These are phyloP conservation scores for Borovskyia barvae DNA, from an alignment of 208 protist genomes.

Conservation along the genomic window DNA sequence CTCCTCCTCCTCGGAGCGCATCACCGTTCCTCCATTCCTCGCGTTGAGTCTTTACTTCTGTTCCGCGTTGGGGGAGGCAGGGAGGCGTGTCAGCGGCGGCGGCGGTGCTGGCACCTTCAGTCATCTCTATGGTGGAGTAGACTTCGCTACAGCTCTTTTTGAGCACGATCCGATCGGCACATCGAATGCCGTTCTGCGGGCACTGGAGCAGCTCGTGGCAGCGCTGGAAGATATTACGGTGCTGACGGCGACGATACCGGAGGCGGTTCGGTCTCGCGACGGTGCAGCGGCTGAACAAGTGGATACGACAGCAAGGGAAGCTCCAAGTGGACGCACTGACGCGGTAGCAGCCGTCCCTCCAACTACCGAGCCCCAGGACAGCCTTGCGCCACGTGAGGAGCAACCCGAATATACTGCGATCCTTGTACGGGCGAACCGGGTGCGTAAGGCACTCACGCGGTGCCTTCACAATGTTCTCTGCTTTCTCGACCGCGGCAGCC, in stretches of 20 bases:
- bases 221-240: constrained; percentile 5
- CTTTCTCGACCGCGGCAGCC: constrained; percentile 28
- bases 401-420: no score
- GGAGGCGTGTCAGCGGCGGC: not conserved
- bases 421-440: no score
- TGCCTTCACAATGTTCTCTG: constrained; percentile 29
- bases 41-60: constrained; percentile 38
- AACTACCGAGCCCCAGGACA: no score
- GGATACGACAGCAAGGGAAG: no score
- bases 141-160: constrained; percentile 25
- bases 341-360: no score
- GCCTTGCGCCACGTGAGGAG: no score
- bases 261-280: no score
- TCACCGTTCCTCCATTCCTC: constrained; percentile 42
- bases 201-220: constrained; percentile 16
- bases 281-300: no score
- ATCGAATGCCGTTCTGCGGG: constrained; percentile 15
- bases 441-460: constrained; percentile 8
- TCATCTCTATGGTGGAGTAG: constrained; percentile 20
- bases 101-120: not conserved
- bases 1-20: not conserved
- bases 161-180: constrained; percentile 17
- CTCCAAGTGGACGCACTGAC: no score
- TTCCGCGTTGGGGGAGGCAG: constrained; percentile 15
- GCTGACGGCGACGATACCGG: not conserved